Evolutionary conservation across 345 rosid species (phyloP).

Genomic region (Turritis glabra): DNA sequence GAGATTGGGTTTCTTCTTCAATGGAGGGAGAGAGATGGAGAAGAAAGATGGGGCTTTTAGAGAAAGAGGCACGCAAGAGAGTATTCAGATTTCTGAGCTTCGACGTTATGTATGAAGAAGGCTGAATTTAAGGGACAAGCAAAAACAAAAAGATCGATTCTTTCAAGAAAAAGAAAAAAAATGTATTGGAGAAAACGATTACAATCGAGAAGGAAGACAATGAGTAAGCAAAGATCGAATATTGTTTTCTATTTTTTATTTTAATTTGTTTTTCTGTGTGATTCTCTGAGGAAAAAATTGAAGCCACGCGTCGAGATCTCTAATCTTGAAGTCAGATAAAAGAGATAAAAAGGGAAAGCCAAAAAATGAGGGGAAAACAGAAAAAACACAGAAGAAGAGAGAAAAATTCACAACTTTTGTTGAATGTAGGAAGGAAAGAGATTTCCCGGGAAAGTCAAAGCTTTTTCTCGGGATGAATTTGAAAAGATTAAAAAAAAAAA

Average conservation of each 20-base stretch:
- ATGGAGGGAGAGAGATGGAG: slow-evolving; percentile 33
- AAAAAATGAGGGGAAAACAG: slow-evolving; percentile 4
- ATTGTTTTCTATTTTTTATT: neutral
- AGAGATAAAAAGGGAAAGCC: slow-evolving; percentile 3
- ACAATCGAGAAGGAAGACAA: slow-evolving; percentile 15
- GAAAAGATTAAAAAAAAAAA: neutral
- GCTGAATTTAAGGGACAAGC: slow-evolving; percentile 54
- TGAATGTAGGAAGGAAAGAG: neutral
- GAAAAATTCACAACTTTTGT: neutral
- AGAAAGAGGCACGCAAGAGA: slow-evolving; percentile 35
- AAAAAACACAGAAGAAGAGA: slow-evolving; percentile 5
- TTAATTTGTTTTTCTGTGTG: neutral
- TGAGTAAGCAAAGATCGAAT: slow-evolving; percentile 36
- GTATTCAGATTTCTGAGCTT: slow-evolving; percentile 47
- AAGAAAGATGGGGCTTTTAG: slow-evolving; percentile 25
- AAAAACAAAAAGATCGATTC: slow-evolving; percentile 24
- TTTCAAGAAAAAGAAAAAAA: neutral
- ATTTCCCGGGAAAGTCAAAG: slow-evolving; percentile 35
- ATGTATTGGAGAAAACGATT: slow-evolving; percentile 23
- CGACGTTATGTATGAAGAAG: slow-evolving; percentile 44
- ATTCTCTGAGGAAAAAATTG: neutral
- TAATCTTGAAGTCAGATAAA: neutral
- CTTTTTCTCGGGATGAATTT: neutral
- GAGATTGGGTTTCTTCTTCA: slow-evolving; percentile 21
- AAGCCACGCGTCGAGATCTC: slow-evolving; percentile 35